phyloP scores from a whole-genome alignment of 768 basidiomycete genomes.

The Boletus vinaceobasis region DNA sequence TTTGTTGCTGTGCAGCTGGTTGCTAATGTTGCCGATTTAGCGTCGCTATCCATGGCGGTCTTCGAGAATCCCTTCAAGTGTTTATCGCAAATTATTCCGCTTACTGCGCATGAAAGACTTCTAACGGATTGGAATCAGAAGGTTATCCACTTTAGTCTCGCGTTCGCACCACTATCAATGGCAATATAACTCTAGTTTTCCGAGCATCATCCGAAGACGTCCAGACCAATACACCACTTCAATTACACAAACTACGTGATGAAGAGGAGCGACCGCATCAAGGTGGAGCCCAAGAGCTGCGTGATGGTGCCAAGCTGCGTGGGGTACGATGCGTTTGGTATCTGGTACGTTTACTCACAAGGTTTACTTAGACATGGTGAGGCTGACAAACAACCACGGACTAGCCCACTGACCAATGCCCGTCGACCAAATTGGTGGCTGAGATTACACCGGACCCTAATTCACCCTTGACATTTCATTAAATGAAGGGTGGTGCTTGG shows the following conservation, averaged over 20 bases:
- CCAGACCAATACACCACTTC: conserved; percentile 10
- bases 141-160: conserved; percentile 1
- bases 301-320: conserved; percentile 10
- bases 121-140: conserved; percentile 16
- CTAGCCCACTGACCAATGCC: conserved; percentile 13
- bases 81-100: conserved; percentile 5
- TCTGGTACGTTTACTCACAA: conserved; percentile 13
- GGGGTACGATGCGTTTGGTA: conserved; percentile 16
- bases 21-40: conserved; percentile 9
- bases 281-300: conserved; percentile 11
- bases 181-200: background rate
- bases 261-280: conserved; percentile 7
- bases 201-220: conserved; percentile 1
- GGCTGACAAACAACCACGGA: conserved; percentile 23
- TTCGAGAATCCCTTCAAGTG: conserved; percentile 12
- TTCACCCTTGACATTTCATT: conserved; percentile 15
- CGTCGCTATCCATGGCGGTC: conserved; percentile 4
- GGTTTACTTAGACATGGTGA: background rate
- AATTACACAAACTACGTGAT: background rate
- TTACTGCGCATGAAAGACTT: conserved; percentile 3
- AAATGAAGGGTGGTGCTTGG: conserved; percentile 18
- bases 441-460: conserved; percentile 22
- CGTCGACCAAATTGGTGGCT: conserved; percentile 13
- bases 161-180: background rate
- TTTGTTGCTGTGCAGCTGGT: conserved; percentile 14